A percentile compares a stretch with the other conserved stretches of the same genome.
These are phyloP conservation scores for Raffaelea albimanens DNA, from an alignment of 2,329 filamentous ascomycete species.

Conservation along the genomic window DNA sequence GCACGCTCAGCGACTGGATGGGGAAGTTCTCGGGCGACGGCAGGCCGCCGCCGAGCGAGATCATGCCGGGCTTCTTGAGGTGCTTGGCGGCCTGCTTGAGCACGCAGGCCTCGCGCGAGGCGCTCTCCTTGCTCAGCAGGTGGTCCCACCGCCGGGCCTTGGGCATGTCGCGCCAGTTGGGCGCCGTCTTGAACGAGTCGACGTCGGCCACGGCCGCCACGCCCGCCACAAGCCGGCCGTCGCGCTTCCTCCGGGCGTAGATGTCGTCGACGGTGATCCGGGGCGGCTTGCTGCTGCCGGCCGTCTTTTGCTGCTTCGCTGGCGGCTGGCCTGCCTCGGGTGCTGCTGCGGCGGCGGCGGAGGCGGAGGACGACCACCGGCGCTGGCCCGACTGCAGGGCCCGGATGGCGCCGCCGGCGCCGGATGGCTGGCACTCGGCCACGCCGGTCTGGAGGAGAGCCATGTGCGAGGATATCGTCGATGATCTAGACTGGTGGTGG, in stretches of 20 bases:
- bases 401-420: too few species aligned
- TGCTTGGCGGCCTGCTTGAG: conserved; percentile 75
- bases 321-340: conserved; percentile 16
- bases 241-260: conserved; percentile 56
- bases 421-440: too few species aligned
- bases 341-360: conserved; percentile 11
- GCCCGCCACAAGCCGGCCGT: conserved; percentile 63
- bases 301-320: neutral
- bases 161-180: conserved; percentile 46
- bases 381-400: neutral
- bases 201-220: conserved; percentile 70
- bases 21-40: conserved; percentile 89
- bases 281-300: neutral
- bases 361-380: conserved; percentile 5
- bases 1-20: conserved; percentile 68
- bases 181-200: conserved; percentile 70
- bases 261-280: conserved; percentile 56
- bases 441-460: too few species aligned
- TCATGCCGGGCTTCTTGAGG: conserved; percentile 72
- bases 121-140: conserved; percentile 54
- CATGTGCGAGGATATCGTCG: too few species aligned
- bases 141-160: conserved; percentile 74
- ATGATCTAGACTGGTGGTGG: too few species aligned
- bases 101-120: conserved; percentile 53
- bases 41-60: conserved; percentile 86